A percentile compares a stretch with the other conserved stretches of the same genome.
These are phyloP conservation scores for Kodamaea plutei DNA, from an alignment of 1,139 yeast species.

Conservation along the genomic window DNA sequence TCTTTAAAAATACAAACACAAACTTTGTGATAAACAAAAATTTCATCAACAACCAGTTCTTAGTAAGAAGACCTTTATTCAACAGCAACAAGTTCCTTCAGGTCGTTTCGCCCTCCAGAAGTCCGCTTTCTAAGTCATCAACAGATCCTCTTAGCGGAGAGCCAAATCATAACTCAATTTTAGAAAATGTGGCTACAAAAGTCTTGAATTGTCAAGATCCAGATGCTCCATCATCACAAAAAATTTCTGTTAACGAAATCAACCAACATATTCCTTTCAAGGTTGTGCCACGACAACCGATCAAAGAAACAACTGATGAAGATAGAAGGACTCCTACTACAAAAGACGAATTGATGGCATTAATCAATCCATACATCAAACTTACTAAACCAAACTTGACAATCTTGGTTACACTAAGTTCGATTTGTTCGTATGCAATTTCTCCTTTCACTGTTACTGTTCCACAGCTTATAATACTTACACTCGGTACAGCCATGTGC, in stretches of 20 bases:
- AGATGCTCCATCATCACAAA: conserved; percentile 25
- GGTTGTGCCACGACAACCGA: conserved; percentile 38
- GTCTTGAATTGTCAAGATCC: conserved; percentile 40
- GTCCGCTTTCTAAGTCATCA: neutral
- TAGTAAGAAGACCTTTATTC: conserved; percentile 10
- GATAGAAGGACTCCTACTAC: conserved; percentile 9
- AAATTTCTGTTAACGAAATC: conserved; percentile 3
- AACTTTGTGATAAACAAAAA: conserved; percentile 29
- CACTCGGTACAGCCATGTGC: conserved; percentile 81
- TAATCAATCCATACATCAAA: conserved; percentile 62
- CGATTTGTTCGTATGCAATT: conserved; percentile 89
- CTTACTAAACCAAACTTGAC: conserved; percentile 88
- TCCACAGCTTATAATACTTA: conserved; percentile 63
- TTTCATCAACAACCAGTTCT: conserved; percentile 33
- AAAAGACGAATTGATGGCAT: conserved; percentile 23
- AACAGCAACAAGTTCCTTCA: neutral
- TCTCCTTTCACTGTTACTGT: conserved; percentile 80
- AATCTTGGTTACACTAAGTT: conserved; percentile 80
- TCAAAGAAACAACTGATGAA: conserved; percentile 3
- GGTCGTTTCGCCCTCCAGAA: neutral
- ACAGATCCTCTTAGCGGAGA: no score
- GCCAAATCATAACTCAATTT: conserved; percentile 10
- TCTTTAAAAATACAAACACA: conserved; percentile 36
- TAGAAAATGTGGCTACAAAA: conserved; percentile 31
- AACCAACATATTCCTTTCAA: conserved; percentile 52